Percentiles rank a stretch among this genome's conserved stretches.
These are phyloP conservation scores for Xylaria telfairii DNA, from an alignment of 495 filamentous ascomycete genomes.

Conservation along the genomic window DNA sequence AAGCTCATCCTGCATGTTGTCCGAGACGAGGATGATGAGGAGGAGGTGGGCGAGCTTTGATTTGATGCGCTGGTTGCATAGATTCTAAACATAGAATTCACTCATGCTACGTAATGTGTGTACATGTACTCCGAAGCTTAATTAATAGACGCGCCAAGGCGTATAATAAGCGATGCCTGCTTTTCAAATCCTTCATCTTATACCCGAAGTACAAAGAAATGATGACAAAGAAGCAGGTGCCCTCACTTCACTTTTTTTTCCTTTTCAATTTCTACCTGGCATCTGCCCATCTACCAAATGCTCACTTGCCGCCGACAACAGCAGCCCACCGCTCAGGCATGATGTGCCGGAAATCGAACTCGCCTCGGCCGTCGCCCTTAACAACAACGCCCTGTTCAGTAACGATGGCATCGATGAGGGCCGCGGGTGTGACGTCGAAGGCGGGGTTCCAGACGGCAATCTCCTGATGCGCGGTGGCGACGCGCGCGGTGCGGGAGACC, in stretches of 20 bases:
- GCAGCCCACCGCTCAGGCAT: constrained; percentile 58
- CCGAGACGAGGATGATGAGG: constrained; percentile 12
- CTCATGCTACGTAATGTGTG: constrained; percentile 15
- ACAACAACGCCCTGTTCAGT: constrained; percentile 90
- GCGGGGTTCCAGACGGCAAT: constrained; percentile 94
- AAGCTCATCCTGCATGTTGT: constrained; percentile 69
- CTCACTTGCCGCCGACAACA: constrained; percentile 26
- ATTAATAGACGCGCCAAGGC: not conserved
- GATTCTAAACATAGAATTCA: not conserved
- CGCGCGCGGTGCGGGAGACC: constrained; percentile 62
- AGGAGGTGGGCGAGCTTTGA: constrained; percentile 23
- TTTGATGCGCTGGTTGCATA: not conserved
- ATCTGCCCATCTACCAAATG: not conserved
- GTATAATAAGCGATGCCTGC: not conserved
- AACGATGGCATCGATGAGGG: constrained; percentile 90
- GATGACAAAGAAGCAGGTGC: no score
- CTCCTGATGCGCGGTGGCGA: constrained; percentile 80
- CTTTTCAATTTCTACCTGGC: not conserved
- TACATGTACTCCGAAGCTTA: no score
- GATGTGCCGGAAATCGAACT: constrained; percentile 69
- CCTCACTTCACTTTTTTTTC: no score
- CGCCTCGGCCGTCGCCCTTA: constrained; percentile 73
- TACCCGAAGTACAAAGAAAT: no score
- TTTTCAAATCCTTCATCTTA: not conserved
- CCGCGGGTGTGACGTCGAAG: constrained; percentile 90